phyloP scores from a whole-genome alignment of 2,329 filamentous ascomycete genomes.

The Trichoderma oligosporum region DNA sequence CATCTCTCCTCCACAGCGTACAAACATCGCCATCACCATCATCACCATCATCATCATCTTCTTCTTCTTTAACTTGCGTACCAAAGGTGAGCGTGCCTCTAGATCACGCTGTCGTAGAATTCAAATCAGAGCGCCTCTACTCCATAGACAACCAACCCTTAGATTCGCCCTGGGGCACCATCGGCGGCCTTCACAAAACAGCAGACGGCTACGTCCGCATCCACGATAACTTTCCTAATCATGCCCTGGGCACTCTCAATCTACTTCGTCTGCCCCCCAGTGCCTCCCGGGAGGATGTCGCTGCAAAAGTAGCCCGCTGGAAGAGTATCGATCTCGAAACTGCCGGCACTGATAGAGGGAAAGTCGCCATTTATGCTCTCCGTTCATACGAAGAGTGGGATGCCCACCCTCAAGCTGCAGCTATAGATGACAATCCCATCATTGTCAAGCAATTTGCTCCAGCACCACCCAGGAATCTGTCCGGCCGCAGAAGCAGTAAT shows the following conservation, averaged over 20 bases:
- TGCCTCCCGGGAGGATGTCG: conserved; percentile 39
- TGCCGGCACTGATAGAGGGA: conserved; percentile 37
- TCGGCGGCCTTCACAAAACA: conserved; percentile 51
- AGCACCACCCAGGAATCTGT: conserved; percentile 7
- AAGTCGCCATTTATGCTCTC: conserved; percentile 46
- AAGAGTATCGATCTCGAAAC: conserved; percentile 46
- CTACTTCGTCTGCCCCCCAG: conserved; percentile 39
- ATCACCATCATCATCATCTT: too few relatives aligned
- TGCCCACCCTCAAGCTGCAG: conserved; percentile 42
- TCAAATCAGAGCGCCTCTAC: conserved; percentile 51
- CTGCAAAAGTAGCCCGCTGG: conserved; percentile 38
- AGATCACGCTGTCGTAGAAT: conserved; percentile 48
- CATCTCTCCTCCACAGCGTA: conserved; percentile 42
- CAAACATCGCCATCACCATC: conserved; percentile 21
- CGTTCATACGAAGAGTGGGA: conserved; percentile 52
- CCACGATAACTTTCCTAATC: conserved; percentile 52
- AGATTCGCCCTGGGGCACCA: conserved; percentile 36
- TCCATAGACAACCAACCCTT: conserved; percentile 37
- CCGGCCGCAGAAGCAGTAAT: not conserved
- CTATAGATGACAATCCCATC: conserved; percentile 46
- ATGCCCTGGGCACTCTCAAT: conserved; percentile 41
- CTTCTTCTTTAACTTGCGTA: too few relatives aligned
- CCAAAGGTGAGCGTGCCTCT: conserved; percentile 42
- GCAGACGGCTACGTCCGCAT: conserved; percentile 51
- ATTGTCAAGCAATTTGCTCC: conserved; percentile 34